phyloP scores from a whole-genome alignment of 2,329 filamentous ascomycete species.

The Penicillium corylophilum region DNA sequence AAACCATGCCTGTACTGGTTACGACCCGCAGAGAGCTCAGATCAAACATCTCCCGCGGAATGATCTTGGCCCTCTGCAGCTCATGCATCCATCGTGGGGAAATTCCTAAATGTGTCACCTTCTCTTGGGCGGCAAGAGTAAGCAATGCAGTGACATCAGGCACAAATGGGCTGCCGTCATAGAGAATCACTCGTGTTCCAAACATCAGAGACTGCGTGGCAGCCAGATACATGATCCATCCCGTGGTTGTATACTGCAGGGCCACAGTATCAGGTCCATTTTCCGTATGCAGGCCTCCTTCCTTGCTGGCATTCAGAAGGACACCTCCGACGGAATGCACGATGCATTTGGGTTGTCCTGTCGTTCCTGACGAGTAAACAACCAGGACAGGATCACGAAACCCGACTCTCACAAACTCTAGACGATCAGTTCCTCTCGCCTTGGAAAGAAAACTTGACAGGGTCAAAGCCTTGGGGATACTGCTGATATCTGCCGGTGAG shows the following conservation, averaged over 20 bases:
- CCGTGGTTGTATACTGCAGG: constrained; percentile 66
- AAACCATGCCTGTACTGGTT: constrained; percentile 74
- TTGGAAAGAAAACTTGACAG: neutral
- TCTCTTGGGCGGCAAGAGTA: neutral
- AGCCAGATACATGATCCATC: constrained; percentile 83
- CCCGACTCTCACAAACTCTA: constrained; percentile 58
- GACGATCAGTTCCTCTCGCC: constrained; percentile 22
- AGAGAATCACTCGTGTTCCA: constrained; percentile 64
- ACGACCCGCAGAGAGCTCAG: constrained; percentile 61
- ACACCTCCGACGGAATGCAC: constrained; percentile 61
- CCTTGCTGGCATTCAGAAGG: constrained; percentile 51
- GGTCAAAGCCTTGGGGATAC: neutral
- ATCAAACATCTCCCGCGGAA: constrained; percentile 62
- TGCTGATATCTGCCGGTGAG: neutral
- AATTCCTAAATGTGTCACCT: constrained; percentile 69
- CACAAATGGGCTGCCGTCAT: constrained; percentile 77
- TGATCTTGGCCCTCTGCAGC: constrained; percentile 63
- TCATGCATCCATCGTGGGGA: constrained; percentile 75
- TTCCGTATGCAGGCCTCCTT: constrained; percentile 55
- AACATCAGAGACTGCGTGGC: constrained; percentile 59
- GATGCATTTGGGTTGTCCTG: constrained; percentile 79
- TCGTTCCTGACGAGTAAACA: constrained; percentile 76
- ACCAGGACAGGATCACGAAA: constrained; percentile 76
- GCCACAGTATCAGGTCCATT: constrained; percentile 42
- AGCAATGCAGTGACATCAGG: constrained; percentile 56